Evolutionary conservation across 768 basidiomycete genomes (phyloP).

Genomic region (Calvatia gigantea): DNA sequence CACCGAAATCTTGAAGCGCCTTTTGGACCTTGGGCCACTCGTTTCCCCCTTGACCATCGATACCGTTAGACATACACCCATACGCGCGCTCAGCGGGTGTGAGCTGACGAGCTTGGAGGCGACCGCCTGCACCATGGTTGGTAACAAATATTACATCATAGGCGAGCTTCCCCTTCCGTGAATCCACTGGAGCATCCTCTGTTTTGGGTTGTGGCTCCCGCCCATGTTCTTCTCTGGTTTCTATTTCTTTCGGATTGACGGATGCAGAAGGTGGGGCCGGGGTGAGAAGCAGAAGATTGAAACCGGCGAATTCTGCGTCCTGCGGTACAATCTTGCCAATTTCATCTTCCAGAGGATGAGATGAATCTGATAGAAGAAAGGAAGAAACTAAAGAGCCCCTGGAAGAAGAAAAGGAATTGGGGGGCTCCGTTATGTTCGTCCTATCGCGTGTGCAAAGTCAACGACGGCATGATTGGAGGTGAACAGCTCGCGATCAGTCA

Average conservation of each 20-base stretch:
- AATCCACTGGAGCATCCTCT: background rate
- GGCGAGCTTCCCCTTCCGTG: constrained; percentile 13
- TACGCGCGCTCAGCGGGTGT: constrained; percentile 41
- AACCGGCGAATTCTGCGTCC: constrained; percentile 66
- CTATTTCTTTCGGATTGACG: constrained; percentile 19
- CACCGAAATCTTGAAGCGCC: constrained; percentile 46
- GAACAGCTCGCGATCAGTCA: too few species aligned
- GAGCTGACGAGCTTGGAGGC: constrained; percentile 52
- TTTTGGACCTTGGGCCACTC: constrained; percentile 74
- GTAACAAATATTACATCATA: constrained; percentile 61
- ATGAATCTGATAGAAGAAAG: constrained; percentile 57
- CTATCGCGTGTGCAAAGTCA: constrained; percentile 35
- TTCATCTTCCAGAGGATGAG: constrained; percentile 45
- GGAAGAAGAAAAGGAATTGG: constrained; percentile 46
- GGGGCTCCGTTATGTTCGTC: constrained; percentile 83
- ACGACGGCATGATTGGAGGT: too few species aligned
- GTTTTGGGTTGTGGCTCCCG: constrained; percentile 2
- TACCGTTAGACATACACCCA: constrained; percentile 72
- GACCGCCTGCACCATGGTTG: constrained; percentile 69
- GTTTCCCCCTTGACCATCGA: constrained; percentile 57
- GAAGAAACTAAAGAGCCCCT: constrained; percentile 67
- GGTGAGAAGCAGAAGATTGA: constrained; percentile 72
- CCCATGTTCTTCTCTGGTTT: constrained; percentile 1
- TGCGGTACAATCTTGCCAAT: constrained; percentile 41
- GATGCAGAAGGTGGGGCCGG: constrained; percentile 29